Base-by-base conservation (phyloP, 805 yeast species). In the Scheffersomyces ergatensis region DNA sequence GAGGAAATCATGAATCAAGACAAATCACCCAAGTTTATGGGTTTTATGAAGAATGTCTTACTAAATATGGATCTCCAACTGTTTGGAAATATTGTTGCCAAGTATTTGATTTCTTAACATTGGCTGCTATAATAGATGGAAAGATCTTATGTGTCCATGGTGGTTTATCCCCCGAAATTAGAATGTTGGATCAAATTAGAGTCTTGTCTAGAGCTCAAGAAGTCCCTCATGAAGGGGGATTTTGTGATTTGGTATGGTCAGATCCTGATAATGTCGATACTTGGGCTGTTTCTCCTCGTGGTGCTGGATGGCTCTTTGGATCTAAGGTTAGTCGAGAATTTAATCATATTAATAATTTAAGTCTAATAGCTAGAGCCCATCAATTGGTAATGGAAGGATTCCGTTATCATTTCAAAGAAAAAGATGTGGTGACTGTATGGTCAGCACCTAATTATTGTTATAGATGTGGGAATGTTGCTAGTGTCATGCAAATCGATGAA, bases 21-120 rank as follows among this genome's bases (percentile, higher is more conserved):
- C 99, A 93, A 59, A 93, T 93, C 58, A 92, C 99, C n/a, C 97
- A 92, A 68, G 98, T 90, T 27, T 92, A 92, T 65, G 99, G 99
- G 4, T 92, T 92, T 65, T 92, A 93, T 65, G 98, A 90, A 62
- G 98, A 90, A 64, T 90, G 98, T 60, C 62, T 90, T 44, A 84
- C 89, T 42, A 90, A 90, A 63, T 90, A 90, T 60, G 97, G 97
- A 16, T 84, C 92, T 30, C 88, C 95, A 17, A 88, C 95, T 19
- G 97, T 89, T 26, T 90, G 97, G 97, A 89, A 89, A 62, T 87
- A 87, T 64, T 89, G 97, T 63, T 90, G 97, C 63, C 97, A 90
- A 63, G 97, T 90, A 36, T 89, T 90, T 67, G 97, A 90, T 64
- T 89, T 89, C 60, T 72, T 92, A 48, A 89, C 97, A 0, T 73